Conservation (phyloP, 768 basidiomycete species). For the Agaricus sinodeliciosus region DNA sequence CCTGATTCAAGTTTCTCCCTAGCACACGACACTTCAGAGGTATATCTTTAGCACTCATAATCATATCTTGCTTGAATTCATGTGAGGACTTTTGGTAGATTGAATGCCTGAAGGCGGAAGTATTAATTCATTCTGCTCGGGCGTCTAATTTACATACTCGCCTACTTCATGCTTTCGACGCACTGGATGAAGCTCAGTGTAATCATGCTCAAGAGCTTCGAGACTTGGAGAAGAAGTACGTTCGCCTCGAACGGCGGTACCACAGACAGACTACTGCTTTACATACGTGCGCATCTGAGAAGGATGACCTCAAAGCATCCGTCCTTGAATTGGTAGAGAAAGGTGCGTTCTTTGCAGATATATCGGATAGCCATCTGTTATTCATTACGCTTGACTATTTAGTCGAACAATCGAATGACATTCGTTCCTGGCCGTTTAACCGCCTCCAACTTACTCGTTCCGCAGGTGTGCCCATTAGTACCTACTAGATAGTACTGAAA, state of each 20-base stretch:
- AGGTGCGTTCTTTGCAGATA: conserved; percentile 32
- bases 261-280: conserved; percentile 25
- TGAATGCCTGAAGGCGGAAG: conserved; percentile 3
- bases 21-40: not conserved
- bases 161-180: conserved; percentile 41
- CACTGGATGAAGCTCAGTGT: conserved; percentile 36
- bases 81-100: conserved; percentile 3
- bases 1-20: not conserved
- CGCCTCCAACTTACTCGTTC: conserved; percentile 2
- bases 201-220: conserved; percentile 35
- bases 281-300: conserved; percentile 34
- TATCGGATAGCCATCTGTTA: not conserved
- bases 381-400: conserved; percentile 3
- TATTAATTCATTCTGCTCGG: conserved; percentile 24
- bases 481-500: not conserved
- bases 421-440: conserved; percentile 10
- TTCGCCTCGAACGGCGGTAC: conserved; percentile 31
- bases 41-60: not conserved
- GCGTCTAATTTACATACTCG: conserved; percentile 39
- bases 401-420: conserved; percentile 5
- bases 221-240: conserved; percentile 23
- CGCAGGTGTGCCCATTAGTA: conserved; percentile 4
- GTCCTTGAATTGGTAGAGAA: conserved; percentile 50
- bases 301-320: conserved; percentile 47
- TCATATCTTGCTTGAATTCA: not conserved